Base-by-base conservation (phyloP, 2,329 filamentous ascomycete genomes). In the Davidsoniella australis region DNA sequence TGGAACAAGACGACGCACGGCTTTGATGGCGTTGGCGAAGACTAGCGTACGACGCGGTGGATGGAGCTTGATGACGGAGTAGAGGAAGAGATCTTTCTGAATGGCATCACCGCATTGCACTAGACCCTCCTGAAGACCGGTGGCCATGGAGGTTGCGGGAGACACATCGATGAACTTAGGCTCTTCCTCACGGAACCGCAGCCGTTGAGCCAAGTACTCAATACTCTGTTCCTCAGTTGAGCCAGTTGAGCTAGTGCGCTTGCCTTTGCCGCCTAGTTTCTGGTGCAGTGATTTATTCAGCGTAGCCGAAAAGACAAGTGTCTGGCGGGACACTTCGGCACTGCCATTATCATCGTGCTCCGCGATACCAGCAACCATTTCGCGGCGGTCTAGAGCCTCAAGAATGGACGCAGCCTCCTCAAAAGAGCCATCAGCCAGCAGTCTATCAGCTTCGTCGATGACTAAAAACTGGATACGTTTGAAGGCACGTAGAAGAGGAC, bases 81-180 rank as follows among this genome's bases (percentile, higher is more conserved):
- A 98, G 39, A 96, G 79, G 56, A 89, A 96, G 8, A 98, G 76
- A 63, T 98, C 91, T 75, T 98, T 98, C 61, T 98, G 91, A 65
- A 87, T 88, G 5, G 86, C 85, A 38, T 53, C 47, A 38, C 78
- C 82, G 59, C 91, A 98, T 65, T 96, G 87, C 26, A 98, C 76
- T 39, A 98, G 72, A 0, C 88, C 88, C 66, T 98, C 91, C 55
- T 82, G 85, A 5, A 98, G 69, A 2, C 80, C 77, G 16, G 80
- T 72, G 0, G 91, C 88, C 84, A 98, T 93, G 59, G 94, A 87
- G 7, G 80, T 82, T 0, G 82, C 69, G 0, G 91, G 91, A 58
- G 95, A 94, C 52, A 86, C 82, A 60, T 98, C 91, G 55, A 98
- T 78, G 58, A 93, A 95, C 57, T 83, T 87, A 2, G 91, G 91